These are phyloP conservation scores for Nitzschia palea DNA, from an alignment of 108 stramenopile species.

Conservation along the genomic window DNA sequence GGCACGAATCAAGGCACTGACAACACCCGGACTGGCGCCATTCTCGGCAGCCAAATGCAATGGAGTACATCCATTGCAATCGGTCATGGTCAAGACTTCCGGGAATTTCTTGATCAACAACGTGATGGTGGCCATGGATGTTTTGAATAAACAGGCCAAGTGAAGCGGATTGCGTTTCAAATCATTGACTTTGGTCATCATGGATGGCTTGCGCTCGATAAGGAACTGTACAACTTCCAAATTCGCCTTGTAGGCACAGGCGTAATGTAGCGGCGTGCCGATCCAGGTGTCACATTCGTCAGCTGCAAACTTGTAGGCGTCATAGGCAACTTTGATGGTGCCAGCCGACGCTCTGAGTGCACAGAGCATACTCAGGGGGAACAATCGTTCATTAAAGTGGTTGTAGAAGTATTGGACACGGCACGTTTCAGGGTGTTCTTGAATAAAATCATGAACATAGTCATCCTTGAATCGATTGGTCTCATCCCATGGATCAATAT, in stretches of 20 bases:
- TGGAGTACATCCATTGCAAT: conserved; percentile 19
- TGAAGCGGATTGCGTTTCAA: conserved; percentile 22
- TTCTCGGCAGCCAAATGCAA: conserved; percentile 27
- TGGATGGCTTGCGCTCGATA: background rate
- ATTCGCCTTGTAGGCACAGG: conserved; percentile 27
- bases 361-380: conserved; percentile 29
- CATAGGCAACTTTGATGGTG: conserved; percentile 16
- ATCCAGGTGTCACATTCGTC: conserved; percentile 16
- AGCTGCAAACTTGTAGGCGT: conserved; percentile 8
- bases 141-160: conserved; percentile 14
- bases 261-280: conserved; percentile 34
- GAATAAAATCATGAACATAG: conserved; percentile 4
- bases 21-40: conserved; percentile 5
- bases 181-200: conserved; percentile 11
- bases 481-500: conserved; percentile 20
- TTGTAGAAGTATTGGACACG: conserved; percentile 3
- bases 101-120: background rate
- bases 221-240: conserved; percentile 21
- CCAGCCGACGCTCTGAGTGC: conserved; percentile 8
- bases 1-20: conserved; percentile 6
- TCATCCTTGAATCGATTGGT: background rate
- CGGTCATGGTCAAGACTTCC: background rate
- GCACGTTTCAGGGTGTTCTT: background rate
- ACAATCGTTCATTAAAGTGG: conserved; percentile 4
- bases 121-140: background rate